Conservation (phyloP, 129 eudicot genomes). For the Daucus carota region DH1_v3.0 NC_030387.2:2782501-2783000, state of each 20-base stretch:
- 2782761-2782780: background rate
- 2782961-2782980: conserved; percentile 53
- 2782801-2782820: background rate
- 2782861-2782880: conserved; percentile 71
- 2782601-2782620: background rate
- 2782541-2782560: conserved; percentile 4
- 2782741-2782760: background rate
- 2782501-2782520: background rate
- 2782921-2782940: conserved; percentile 53
- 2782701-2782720: background rate
- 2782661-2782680: background rate
- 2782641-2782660: background rate
- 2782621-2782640: background rate
- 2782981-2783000: conserved; percentile 78
- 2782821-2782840: conserved; percentile 11
- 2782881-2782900: conserved; percentile 60
- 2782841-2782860: conserved; percentile 66
- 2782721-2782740: background rate
- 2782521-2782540: background rate
- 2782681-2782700: background rate
- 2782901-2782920: conserved; percentile 43
- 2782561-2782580: conserved; percentile 5
- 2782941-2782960: conserved; percentile 64
- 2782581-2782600: background rate
- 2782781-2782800: background rate